Base-by-base conservation (phyloP, 2,329 filamentous ascomycete species). In the Beauveria varroae region DNA sequence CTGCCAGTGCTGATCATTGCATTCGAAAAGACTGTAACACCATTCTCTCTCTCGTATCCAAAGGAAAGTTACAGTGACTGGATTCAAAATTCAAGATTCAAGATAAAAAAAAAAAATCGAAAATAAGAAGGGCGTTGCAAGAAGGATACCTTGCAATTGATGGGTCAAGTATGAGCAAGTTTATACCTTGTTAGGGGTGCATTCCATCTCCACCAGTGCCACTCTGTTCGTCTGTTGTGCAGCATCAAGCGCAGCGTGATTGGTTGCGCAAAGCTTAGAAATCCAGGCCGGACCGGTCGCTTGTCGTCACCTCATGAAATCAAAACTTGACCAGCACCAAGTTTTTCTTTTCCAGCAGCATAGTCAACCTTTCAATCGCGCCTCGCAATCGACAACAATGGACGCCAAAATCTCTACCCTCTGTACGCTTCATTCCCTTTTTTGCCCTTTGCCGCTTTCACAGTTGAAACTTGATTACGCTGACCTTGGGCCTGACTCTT, bases 331-430 rank as follows among this genome's bases (percentile, higher is more conserved):
- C n/a, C 37, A 28, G 18, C 10, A 30, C 24, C 18, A 28, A 24
- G 16, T 9, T 30, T 30, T 30, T 30, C 9, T 37, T 22, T 28
- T 12, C 16, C 50, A 14, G 16, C 24, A 52, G 5, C 40, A 47
- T 20, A 14, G 40, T 41, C 24, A 16, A 47, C n/a, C 9, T 18
- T 7, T 12, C 12, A 12, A 37, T 53, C 26, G 20, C 57, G 8
- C 20, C 5, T 6, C 41, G 43, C 43, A 57, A 52, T 63, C 50
- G 20, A 49, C 67, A 72, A 72, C 57, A 62, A 74, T 74, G 71
- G 72, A 74, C 58, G 70, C 69, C 64, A 70, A 70, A 61, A 16
- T 30, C 1, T 30, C 54, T 24, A 7, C 53, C 22, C 20, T 53
- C n/a, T 30, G 54, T 57, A 57, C 9, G 60, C 18, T 10, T 40